Conservation (phyloP, 257 asterid genomes). For the Solanum virginianum region DNA sequence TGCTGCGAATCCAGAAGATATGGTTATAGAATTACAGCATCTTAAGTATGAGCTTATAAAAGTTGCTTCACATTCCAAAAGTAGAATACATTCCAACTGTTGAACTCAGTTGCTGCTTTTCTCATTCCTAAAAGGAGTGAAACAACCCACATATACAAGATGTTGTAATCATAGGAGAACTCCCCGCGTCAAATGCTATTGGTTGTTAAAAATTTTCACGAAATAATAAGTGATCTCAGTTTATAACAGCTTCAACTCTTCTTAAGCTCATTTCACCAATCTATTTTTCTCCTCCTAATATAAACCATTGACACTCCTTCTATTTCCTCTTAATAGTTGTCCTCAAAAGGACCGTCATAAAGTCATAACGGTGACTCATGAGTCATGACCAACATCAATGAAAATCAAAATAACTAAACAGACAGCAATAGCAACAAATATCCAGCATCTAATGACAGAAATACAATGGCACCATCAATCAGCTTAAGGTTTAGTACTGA, state of each 20-base stretch:
- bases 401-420: neutral
- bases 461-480: neutral
- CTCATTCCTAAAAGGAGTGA: neutral
- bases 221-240: neutral
- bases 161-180: neutral
- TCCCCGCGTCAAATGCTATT: neutral
- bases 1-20: neutral
- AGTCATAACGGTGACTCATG: neutral
- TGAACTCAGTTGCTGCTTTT: neutral
- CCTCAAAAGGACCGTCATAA: neutral
- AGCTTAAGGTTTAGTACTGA: neutral
- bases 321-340: neutral
- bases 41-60: neutral
- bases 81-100: neutral
- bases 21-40: neutral
- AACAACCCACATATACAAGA: neutral
- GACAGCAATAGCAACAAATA: neutral
- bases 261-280: neutral
- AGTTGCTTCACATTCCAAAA: neutral
- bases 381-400: neutral
- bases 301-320: neutral
- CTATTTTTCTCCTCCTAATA: neutral
- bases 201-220: neutral
- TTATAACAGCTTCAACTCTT: neutral
- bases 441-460: neutral